These are phyloP conservation scores for Inonotus obliquus DNA, from an alignment of 1,284 basidiomycete genomes.

Conservation along the genomic window DNA sequence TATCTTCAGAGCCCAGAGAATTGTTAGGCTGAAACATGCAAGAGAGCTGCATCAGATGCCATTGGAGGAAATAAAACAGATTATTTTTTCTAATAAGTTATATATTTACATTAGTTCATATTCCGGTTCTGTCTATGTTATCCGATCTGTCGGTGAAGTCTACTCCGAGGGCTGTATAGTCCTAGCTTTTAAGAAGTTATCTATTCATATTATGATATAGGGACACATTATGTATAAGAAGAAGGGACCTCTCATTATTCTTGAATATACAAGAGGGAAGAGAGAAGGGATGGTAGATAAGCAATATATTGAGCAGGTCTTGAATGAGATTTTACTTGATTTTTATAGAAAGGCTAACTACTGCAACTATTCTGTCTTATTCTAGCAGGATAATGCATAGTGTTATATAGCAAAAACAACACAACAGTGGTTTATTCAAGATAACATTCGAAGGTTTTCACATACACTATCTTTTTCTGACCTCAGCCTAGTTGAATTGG, in stretches of 20 bases:
- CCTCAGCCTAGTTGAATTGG: no score
- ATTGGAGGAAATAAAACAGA: no score
- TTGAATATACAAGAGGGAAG: conserved; percentile 21
- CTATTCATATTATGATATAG: conserved; percentile 20
- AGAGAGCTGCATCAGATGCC: no score
- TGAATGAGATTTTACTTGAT: not conserved
- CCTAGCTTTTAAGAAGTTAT: conserved; percentile 19
- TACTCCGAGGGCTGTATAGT: conserved; percentile 20
- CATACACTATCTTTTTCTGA: no score
- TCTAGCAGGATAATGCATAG: no score
- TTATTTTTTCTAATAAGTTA: not conserved
- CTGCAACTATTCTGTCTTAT: not conserved
- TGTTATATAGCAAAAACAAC: no score
- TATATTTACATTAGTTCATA: not conserved
- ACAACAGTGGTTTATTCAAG: no score
- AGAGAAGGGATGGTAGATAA: conserved; percentile 21
- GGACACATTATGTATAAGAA: conserved; percentile 16
- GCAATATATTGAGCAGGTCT: conserved; percentile 21
- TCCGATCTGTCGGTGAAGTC: no score
- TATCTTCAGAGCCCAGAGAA: no score
- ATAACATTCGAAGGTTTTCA: no score
- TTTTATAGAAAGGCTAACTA: not conserved
- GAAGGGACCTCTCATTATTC: conserved; percentile 20
- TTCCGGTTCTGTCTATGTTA: not conserved
- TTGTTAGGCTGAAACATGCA: no score